A percentile compares a stretch with the other conserved stretches of the same genome.
Conservation (phyloP, 345 rosid genomes). For the Nephelium lappaceum region DNA sequence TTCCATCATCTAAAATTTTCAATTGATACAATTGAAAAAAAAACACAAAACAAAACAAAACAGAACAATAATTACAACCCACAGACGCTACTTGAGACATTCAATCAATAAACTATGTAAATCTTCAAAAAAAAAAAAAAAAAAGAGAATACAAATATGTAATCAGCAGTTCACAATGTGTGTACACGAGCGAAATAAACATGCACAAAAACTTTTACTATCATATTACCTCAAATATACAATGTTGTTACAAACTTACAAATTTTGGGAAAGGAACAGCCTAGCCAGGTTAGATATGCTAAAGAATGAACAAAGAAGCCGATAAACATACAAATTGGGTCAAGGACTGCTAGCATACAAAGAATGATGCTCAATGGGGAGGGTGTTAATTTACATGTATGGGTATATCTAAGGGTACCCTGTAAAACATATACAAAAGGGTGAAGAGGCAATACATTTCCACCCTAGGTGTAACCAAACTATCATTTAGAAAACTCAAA, state of each 20-base stretch:
- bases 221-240: conserved; percentile 55
- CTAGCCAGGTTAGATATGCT: conserved; percentile 33
- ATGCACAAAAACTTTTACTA: conserved; percentile 28
- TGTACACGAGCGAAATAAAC: not conserved
- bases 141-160: not conserved
- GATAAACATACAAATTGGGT: conserved; percentile 30
- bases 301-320: conserved; percentile 29
- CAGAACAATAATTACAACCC: no score
- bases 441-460: conserved; percentile 29
- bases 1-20: not conserved
- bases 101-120: no score
- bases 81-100: no score
- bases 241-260: conserved; percentile 51
- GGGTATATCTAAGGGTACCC: conserved; percentile 37
- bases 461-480: conserved; percentile 34
- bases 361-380: conserved; percentile 39
- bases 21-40: not conserved
- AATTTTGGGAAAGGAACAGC: conserved; percentile 22
- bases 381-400: conserved; percentile 48
- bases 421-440: conserved; percentile 37
- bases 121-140: no score
- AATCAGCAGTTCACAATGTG: not conserved
- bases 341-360: conserved; percentile 43
- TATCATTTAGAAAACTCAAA: conserved; percentile 23
- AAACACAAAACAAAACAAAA: no score